Evolutionary conservation across 1,284 basidiomycete species (phyloP).

Genomic region (Boletus hoseneyae): DNA sequence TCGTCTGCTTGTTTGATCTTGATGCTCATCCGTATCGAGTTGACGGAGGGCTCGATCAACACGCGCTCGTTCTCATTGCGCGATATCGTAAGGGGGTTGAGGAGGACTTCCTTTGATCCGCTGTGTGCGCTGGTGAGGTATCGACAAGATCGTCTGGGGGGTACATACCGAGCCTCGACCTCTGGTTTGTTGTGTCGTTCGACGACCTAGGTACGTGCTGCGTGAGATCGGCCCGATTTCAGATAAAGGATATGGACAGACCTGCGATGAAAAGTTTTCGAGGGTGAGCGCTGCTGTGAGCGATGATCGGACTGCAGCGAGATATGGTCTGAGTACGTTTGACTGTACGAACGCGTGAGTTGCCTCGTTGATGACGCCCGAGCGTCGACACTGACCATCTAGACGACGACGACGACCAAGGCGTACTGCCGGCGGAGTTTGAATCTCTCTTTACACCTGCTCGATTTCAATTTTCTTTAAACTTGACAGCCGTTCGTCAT

Average conservation of each 20-base stretch:
- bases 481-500: slow-evolving; percentile 36
- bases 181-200: slow-evolving; percentile 97
- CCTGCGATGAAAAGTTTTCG: slow-evolving; percentile 97
- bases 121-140: slow-evolving; percentile 40
- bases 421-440: slow-evolving; percentile 35
- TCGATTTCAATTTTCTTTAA: neutral
- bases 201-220: slow-evolving; percentile 60
- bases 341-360: slow-evolving; percentile 45
- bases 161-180: slow-evolving; percentile 75
- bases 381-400: slow-evolving; percentile 45
- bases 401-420: slow-evolving; percentile 23
- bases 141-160: neutral
- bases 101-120: slow-evolving; percentile 88
- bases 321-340: slow-evolving; percentile 88
- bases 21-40: slow-evolving; percentile 95
- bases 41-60: slow-evolving; percentile 94
- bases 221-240: slow-evolving; percentile 8
- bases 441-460: slow-evolving; percentile 18
- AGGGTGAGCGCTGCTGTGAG: slow-evolving; percentile 96
- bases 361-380: neutral
- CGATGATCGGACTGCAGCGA: slow-evolving; percentile 92
- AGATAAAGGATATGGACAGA: slow-evolving; percentile 31
- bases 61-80: slow-evolving; percentile 97
- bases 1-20: slow-evolving; percentile 99
- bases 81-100: slow-evolving; percentile 90